A percentile compares a stretch with the other conserved stretches of the same genome.
Evolutionary conservation across 2,329 filamentous ascomycete species (phyloP).

Genomic region (Exophiala sideris): DNA sequence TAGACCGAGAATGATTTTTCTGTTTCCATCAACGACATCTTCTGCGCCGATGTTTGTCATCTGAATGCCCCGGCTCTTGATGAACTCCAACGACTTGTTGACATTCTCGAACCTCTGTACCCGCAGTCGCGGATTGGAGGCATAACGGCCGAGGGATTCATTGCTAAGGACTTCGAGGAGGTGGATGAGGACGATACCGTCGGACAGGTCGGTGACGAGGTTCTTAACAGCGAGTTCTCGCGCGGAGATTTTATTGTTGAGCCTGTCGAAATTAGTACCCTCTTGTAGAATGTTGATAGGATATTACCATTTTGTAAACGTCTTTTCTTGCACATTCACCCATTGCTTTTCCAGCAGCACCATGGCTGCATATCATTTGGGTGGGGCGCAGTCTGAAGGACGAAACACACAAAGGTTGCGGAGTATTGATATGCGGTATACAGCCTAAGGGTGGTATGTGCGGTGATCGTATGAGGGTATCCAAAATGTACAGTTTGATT

Average conservation of each 20-base stretch:
- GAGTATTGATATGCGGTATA: background rate
- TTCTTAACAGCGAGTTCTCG: conserved; percentile 79
- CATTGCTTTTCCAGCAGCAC: conserved; percentile 59
- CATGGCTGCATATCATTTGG: conserved; percentile 34
- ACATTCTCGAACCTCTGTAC: conserved; percentile 98
- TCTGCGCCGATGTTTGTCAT: conserved; percentile 98
- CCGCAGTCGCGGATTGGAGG: conserved; percentile 89
- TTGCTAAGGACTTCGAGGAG: conserved; percentile 92
- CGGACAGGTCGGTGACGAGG: conserved; percentile 82
- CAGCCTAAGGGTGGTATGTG: background rate
- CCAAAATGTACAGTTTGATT: no score
- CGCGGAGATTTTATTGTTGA: conserved; percentile 88
- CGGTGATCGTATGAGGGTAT: no score
- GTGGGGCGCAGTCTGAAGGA: background rate
- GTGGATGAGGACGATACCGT: conserved; percentile 94
- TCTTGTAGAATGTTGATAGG: background rate
- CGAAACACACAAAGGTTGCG: background rate
- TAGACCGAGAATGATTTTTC: conserved; percentile 93
- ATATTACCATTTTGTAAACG: conserved; percentile 90
- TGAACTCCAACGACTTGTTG: conserved; percentile 90
- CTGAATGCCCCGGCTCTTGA: conserved; percentile 85
- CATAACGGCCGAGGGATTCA: conserved; percentile 94
- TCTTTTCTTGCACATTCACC: conserved; percentile 90
- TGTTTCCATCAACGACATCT: conserved; percentile 95
- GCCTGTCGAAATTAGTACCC: conserved; percentile 52